Conservation (phyloP, 371 early-diverging fungal species). For the Rhizopus arrhizus region DNA sequence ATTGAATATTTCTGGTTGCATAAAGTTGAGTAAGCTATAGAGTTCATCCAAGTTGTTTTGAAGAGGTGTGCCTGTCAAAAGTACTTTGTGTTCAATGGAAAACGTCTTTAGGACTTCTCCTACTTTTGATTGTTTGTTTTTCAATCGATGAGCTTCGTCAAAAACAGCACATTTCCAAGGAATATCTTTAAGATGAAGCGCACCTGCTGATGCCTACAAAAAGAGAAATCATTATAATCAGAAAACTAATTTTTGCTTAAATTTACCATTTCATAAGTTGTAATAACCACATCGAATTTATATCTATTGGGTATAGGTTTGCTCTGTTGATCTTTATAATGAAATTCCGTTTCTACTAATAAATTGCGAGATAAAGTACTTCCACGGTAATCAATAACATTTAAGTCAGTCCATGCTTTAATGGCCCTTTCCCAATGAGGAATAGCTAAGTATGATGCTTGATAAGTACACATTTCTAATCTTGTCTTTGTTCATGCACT, state of each 20-base stretch:
- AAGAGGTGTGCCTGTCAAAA: conserved; percentile 84
- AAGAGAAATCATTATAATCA: background rate
- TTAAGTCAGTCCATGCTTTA: conserved; percentile 75
- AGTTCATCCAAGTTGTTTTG: conserved; percentile 93
- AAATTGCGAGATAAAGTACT: conserved; percentile 56
- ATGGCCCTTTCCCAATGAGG: conserved; percentile 81
- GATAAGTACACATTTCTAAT: background rate
- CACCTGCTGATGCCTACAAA: conserved; percentile 58
- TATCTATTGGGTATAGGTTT: conserved; percentile 51
- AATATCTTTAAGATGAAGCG: conserved; percentile 72
- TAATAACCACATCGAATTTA: conserved; percentile 86
- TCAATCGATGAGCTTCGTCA: conserved; percentile 96
- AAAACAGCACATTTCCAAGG: conserved; percentile 84
- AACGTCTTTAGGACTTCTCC: conserved; percentile 42
- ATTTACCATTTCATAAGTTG: conserved; percentile 84
- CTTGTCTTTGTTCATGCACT: conserved; percentile 6
- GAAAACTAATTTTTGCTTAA: background rate
- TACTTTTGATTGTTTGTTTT: conserved; percentile 70
- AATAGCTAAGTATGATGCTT: conserved; percentile 41
- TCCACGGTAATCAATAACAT: conserved; percentile 77
- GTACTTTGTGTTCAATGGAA: conserved; percentile 42
- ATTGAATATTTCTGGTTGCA: conserved; percentile 78
- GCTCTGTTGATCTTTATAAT: conserved; percentile 62
- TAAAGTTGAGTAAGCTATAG: conserved; percentile 87
- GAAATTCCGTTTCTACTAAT: conserved; percentile 74